Evolutionary conservation across 106 monocot species (phyloP), one percentile per base, ranked within the genome.

Genomic region (Apostasia shenzhenica): DNA sequence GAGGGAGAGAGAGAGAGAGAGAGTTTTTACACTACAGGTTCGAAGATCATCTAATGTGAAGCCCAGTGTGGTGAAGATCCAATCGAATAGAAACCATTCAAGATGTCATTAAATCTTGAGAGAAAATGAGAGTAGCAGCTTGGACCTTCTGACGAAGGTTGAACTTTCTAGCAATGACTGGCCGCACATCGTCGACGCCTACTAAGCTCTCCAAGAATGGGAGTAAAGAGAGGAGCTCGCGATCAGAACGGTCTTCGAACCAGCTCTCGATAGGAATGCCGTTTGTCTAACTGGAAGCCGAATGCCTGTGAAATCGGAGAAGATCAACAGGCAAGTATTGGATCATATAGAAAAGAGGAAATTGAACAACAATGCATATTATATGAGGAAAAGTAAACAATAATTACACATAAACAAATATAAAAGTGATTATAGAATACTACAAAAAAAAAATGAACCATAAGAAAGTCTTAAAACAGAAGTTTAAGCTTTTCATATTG

Each of bases 251-350:
- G 70, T 99, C 92, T 53, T 99, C 92, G 41, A 92, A 99, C 97
- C 97, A 99, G 79, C 97, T 99, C 66, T 92, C 97, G 8, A 99
- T 99, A 0, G 97, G 97, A 63, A 99, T 87, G 5, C 97, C 97
- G 63, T 99, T 99, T 99, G 70, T 99, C 97, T 63, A 99, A 58
- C 63, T 99, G 97, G 70, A 99, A 99, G 51, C 97, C 97, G 87
- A 99, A 99, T 63, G 92, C 97, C 97, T 99, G 82, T 14, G 56
- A 57, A 55, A 56, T 62, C 11, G 63, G 12, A 47, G 54, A 14
- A 41, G 5, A 2, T 43, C 1, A 11, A 60, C 7, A 39, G 26
- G 26, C 14, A 48, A 47, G 11, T 39, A 4, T 69, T 14, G 53
- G 7, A 50, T 3, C 5, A 8, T 52, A 40, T 26, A 1, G 38